Conservation (phyloP, 768 basidiomycete genomes). For the Termitomyces sp. region DNA sequence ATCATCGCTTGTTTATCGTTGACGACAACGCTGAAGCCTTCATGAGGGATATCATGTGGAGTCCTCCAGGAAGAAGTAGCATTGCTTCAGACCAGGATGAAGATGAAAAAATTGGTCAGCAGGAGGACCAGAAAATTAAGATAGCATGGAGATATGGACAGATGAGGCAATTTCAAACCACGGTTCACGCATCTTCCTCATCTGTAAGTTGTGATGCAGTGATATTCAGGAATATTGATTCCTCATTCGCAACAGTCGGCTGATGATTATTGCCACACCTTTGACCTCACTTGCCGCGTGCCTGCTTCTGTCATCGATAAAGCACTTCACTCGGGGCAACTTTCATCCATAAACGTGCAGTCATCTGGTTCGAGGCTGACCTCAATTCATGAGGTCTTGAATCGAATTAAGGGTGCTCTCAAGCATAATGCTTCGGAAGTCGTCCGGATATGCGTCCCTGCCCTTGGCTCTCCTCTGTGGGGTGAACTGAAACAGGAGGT, state of each 20-base stretch:
- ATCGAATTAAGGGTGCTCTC: constrained; percentile 25
- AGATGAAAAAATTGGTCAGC: constrained; percentile 25
- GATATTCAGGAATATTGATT: constrained; percentile 2
- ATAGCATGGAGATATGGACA: constrained; percentile 98
- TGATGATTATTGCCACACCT: constrained; percentile 62
- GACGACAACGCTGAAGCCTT: constrained; percentile 54
- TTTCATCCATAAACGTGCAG: constrained; percentile 22
- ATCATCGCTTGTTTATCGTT: constrained; percentile 66
- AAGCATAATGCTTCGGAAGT: constrained; percentile 19
- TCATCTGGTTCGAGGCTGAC: constrained; percentile 3
- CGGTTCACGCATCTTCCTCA: constrained; percentile 47
- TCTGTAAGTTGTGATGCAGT: constrained; percentile 32
- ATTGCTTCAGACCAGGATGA: constrained; percentile 16
- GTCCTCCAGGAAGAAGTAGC: constrained; percentile 32
- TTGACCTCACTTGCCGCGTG: constrained; percentile 68
- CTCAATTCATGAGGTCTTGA: constrained; percentile 18
- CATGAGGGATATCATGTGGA: constrained; percentile 80
- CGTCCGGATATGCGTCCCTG: constrained; percentile 58
- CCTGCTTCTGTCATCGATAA: constrained; percentile 44
- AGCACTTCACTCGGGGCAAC: constrained; percentile 32
- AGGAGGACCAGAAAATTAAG: constrained; percentile 63
- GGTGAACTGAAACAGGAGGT: constrained; percentile 58
- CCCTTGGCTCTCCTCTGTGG: constrained; percentile 64
- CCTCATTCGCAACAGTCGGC: constrained; percentile 29
- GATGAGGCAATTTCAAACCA: constrained; percentile 91